Percentiles rank a stretch among this genome's conserved stretches.
phyloP scores from a whole-genome alignment of 2,329 filamentous ascomycete genomes.

The Penicillium sp. region DNA sequence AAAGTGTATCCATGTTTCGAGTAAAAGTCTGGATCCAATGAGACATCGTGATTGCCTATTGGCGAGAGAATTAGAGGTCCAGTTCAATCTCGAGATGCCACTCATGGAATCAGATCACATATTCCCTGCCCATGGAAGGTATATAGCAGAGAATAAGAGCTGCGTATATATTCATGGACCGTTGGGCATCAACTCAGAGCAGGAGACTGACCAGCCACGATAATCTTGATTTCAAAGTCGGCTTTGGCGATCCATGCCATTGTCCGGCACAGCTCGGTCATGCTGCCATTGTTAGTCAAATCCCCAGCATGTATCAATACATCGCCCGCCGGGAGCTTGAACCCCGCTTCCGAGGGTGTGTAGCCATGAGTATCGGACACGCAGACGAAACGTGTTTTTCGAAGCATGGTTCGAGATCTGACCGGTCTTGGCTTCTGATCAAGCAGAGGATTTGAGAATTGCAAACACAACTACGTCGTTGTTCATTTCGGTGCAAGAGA shows the following conservation, averaged over 20 bases:
- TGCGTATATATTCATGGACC: neutral
- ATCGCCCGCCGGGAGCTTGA: constrained; percentile 51
- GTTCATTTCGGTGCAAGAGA: neutral
- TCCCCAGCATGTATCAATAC: constrained; percentile 56
- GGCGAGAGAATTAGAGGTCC: neutral
- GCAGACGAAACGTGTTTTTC: constrained; percentile 51
- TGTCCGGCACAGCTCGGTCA: constrained; percentile 47
- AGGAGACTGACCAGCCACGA: constrained; percentile 47
- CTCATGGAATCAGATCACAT: neutral
- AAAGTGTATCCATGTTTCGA: constrained; percentile 37
- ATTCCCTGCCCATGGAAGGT: neutral
- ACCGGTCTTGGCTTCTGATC: neutral
- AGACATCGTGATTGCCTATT: constrained; percentile 54
- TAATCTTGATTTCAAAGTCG: constrained; percentile 51
- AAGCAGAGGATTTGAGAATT: neutral
- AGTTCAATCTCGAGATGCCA: neutral
- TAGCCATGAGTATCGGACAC: constrained; percentile 56
- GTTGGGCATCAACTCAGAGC: constrained; percentile 2
- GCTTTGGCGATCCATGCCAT: constrained; percentile 50
- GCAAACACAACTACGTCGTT: constrained; percentile 1
- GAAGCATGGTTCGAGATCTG: constrained; percentile 20
- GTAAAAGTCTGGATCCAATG: constrained; percentile 49
- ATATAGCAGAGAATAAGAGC: neutral
- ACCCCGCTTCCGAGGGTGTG: constrained; percentile 44
- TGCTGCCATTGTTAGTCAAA: constrained; percentile 52